phyloP scores from a whole-genome alignment of 345 rosid species.

The Salix brachista region DNA sequence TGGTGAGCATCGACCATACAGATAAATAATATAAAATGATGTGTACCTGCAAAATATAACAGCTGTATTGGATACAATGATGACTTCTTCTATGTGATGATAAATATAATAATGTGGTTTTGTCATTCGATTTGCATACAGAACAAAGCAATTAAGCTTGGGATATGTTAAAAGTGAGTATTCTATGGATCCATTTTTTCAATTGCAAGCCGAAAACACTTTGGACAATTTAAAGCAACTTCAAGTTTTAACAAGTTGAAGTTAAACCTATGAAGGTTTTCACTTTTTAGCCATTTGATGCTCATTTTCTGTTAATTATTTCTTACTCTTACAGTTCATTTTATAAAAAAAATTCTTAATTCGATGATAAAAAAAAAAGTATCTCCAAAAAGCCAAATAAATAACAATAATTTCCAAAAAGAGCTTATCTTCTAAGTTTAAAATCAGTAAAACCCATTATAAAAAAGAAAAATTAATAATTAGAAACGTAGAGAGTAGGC shows the following conservation, averaged over 20 bases:
- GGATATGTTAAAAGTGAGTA: no score
- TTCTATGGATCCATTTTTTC: neutral
- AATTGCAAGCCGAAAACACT: neutral
- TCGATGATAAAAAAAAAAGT: no score
- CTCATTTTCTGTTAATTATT: no score
- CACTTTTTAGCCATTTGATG: no score
- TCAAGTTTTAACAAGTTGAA: no score
- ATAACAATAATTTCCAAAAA: neutral
- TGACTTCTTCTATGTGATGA: neutral
- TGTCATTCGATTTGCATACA: neutral
- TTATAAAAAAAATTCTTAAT: no score
- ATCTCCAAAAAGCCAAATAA: neutral
- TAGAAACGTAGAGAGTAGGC: neutral
- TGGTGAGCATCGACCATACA: neutral
- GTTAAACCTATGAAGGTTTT: no score
- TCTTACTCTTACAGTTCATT: no score
- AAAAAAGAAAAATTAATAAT: neutral
- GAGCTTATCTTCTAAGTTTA: neutral
- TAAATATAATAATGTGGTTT: neutral
- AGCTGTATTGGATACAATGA: neutral
- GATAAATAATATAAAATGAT: no score
- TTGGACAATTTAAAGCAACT: no score
- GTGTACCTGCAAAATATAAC: neutral
- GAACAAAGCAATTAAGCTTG: neutral
- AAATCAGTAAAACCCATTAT: no score